phyloP scores from a whole-genome alignment of 192 early-diverging fungal species.

The Helicostylum pulchrum region DNA sequence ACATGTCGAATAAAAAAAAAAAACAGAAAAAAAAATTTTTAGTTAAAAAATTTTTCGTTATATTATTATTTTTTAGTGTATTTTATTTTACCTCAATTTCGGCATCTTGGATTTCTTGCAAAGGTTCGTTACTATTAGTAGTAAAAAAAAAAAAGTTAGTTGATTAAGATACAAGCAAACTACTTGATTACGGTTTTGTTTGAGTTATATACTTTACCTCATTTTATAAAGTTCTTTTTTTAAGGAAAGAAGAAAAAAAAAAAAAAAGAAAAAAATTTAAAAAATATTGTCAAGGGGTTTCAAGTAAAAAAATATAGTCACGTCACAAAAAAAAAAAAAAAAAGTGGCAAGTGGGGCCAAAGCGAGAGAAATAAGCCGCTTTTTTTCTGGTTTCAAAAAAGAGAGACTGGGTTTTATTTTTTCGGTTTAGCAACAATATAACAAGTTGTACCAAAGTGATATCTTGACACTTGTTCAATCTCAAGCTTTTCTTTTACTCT shows the following conservation, averaged over 20 bases:
- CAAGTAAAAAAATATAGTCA: too few species aligned
- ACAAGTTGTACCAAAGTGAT: conserved; percentile 67
- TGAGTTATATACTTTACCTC: conserved; percentile 2
- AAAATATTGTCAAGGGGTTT: neutral
- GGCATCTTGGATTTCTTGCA: conserved; percentile 29
- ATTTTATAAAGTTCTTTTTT: conserved; percentile 13
- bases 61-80: neutral
- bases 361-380: too few species aligned
- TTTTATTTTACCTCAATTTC: conserved; percentile 26
- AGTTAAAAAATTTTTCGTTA: neutral
- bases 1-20: neutral
- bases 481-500: conserved; percentile 46
- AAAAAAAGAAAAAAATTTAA: conserved; percentile 9
- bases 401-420: neutral
- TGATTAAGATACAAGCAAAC: neutral
- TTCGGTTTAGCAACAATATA: conserved; percentile 45
- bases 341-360: too few species aligned
- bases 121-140: conserved; percentile 25
- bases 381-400: too few species aligned
- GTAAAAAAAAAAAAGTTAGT: conserved; percentile 1
- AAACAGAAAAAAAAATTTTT: neutral
- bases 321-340: too few species aligned
- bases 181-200: neutral
- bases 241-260: conserved; percentile 15
- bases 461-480: conserved; percentile 45